Conservation (phyloP, 345 rosid species). For the Citrus hindsii region DNA sequence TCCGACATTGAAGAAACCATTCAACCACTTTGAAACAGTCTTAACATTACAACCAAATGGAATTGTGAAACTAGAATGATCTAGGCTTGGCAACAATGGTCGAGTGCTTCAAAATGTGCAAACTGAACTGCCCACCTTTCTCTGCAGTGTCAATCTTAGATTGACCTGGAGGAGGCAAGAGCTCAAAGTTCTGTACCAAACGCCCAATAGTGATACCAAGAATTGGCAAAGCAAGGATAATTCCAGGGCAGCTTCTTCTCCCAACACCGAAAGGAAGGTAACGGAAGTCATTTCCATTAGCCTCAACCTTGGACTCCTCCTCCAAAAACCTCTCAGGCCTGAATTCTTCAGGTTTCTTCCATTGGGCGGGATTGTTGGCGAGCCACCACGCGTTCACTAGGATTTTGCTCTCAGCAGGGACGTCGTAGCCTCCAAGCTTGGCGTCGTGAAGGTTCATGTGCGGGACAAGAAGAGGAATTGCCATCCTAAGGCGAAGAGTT, state of each 20-base stretch:
- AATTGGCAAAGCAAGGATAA: constrained; percentile 90
- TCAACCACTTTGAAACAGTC: no score
- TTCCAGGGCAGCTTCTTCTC: constrained; percentile 97
- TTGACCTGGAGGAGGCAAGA: constrained; percentile 87
- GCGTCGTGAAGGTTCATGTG: constrained; percentile 99
- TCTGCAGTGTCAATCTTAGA: constrained; percentile 72
- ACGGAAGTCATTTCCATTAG: constrained; percentile 88
- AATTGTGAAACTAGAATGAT: constrained; percentile 11
- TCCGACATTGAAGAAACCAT: no score
- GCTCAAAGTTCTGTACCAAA: constrained; percentile 94
- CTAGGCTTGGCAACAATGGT: constrained; percentile 92
- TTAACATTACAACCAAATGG: not conserved
- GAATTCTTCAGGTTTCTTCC: constrained; percentile 92
- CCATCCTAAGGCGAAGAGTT: constrained; percentile 87
- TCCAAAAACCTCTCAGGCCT: constrained; percentile 95
- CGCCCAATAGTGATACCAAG: constrained; percentile 87
- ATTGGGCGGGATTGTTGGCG: constrained; percentile 80
- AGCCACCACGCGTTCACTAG: constrained; percentile 97
- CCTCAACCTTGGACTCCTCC: constrained; percentile 92
- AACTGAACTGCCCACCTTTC: constrained; percentile 97
- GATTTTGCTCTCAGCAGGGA: constrained; percentile 97
- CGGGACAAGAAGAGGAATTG: constrained; percentile 94
- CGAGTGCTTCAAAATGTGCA: constrained; percentile 91
- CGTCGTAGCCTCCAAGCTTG: constrained; percentile 74
- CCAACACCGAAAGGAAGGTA: constrained; percentile 98